Evolutionary conservation across 495 filamentous ascomycete species (phyloP).

Genomic region (Monascus purpureus): DNA sequence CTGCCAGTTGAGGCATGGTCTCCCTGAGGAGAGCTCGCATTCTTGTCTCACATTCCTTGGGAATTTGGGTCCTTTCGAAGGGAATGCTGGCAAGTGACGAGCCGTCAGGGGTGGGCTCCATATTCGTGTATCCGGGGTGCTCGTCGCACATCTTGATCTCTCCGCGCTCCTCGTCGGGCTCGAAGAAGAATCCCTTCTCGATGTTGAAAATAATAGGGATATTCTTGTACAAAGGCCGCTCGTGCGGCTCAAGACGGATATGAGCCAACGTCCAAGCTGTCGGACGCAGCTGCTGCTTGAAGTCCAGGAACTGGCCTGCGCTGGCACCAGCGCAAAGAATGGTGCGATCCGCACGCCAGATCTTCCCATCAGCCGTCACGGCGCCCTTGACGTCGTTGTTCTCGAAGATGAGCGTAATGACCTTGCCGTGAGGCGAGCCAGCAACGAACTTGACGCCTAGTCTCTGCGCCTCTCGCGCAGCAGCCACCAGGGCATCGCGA

Average conservation of each 20-base stretch:
- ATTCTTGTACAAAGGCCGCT: constrained; percentile 27
- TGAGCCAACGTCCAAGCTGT: constrained; percentile 36
- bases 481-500: constrained; percentile 17
- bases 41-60: constrained; percentile 23
- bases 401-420: constrained; percentile 13
- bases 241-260: constrained; percentile 27
- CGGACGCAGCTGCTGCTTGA: constrained; percentile 27
- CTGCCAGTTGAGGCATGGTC: constrained; percentile 29
- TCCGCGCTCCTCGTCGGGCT: constrained; percentile 30
- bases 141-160: constrained; percentile 41
- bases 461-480: constrained; percentile 16
- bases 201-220: constrained; percentile 35
- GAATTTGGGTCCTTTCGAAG: constrained; percentile 26
- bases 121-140: constrained; percentile 34
- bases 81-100: constrained; percentile 12
- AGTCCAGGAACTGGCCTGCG: constrained; percentile 21
- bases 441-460: constrained; percentile 25
- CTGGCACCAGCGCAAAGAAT: constrained; percentile 27
- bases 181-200: constrained; percentile 41
- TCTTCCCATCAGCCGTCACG: constrained; percentile 13
- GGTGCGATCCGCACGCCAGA: constrained; percentile 15
- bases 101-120: constrained; percentile 10
- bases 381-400: constrained; percentile 13
- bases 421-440: constrained; percentile 16
- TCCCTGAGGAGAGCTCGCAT: constrained; percentile 24